These are phyloP conservation scores for Botryotinia calthae DNA, from an alignment of 2,329 filamentous ascomycete genomes.

Conservation along the genomic window DNA sequence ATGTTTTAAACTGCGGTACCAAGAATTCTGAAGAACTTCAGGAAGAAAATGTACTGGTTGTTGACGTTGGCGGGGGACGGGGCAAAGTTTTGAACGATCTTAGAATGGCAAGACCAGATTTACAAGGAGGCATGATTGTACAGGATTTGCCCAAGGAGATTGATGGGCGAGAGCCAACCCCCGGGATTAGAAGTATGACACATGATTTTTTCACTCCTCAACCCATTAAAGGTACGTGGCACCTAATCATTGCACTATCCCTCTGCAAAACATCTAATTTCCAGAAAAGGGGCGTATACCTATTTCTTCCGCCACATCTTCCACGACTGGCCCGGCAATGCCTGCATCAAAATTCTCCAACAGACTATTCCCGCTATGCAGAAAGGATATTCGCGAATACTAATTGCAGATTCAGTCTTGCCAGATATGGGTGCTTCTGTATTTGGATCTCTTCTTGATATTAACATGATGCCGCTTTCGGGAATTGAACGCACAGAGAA, in stretches of 20 bases:
- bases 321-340: constrained; percentile 40
- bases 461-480: constrained; percentile 18
- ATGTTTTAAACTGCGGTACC: neutral
- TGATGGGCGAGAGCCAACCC: constrained; percentile 8
- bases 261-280: neutral
- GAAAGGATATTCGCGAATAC: constrained; percentile 30
- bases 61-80: constrained; percentile 21
- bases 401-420: constrained; percentile 29
- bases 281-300: constrained; percentile 28
- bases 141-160: constrained; percentile 29
- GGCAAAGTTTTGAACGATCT: constrained; percentile 23
- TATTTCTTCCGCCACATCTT: constrained; percentile 40
- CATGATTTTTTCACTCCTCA: constrained; percentile 41
- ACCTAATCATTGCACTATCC: neutral
- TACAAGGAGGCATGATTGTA: constrained; percentile 27
- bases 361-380: constrained; percentile 32
- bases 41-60: constrained; percentile 1
- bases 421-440: constrained; percentile 28
- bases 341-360: constrained; percentile 35
- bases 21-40: no score
- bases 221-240: constrained; percentile 29
- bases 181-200: constrained; percentile 24
- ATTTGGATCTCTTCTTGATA: constrained; percentile 15
- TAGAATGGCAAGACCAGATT: constrained; percentile 3
- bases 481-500: constrained; percentile 40